Base-by-base conservation (phyloP, 106 monocot species). In the Narthecium ossifragum region DNA sequence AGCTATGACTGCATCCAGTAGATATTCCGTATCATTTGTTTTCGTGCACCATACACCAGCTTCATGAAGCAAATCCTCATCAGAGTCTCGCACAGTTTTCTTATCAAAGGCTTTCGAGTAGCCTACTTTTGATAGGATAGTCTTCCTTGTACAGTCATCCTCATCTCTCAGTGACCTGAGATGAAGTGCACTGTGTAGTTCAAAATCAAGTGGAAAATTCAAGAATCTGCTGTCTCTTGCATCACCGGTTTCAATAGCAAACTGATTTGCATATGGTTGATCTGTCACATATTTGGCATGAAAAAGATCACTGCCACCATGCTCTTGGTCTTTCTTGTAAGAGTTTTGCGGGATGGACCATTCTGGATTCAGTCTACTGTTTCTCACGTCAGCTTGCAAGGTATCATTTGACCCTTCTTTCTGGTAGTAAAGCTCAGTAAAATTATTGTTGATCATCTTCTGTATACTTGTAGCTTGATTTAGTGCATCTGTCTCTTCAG, bases 171-270 rank as follows among this genome's bases (percentile, higher is more conserved):
- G 24, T 26, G 46, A 70, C 27, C 24, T 50, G 21, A 17, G 34
- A 5, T 53, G 55, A 46, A 80, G 75, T 60, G 39, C 48, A 70
- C 75, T 49, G 53, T 79, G 62, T 13, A 67, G 46, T 31, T 73
- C 76, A 38, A 57, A 57, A 24, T 68, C 55, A 61, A 59, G 27
- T 12, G 65, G 53, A 15, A 71, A 70, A 41, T 60, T 60, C 6
- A 63, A 46, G 26, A 24, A 5, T 62, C 21, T 29, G 27, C 20
- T 11, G 34, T 61, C 31, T 21, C 10, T 43, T 37, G 24, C 41
- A 51, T 49, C 28, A 58, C 38, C 30, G 8, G 13, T 48, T 22
- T 26, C 41, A 2, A 28, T 31, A 34, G 33, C 47, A 46, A 36
- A 17, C 29, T 64, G 67, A 33, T 34, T 51, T 30, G 5, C 51